A percentile compares a stretch with the other conserved stretches of the same genome.
Evolutionary conservation across 768 basidiomycete species (phyloP).

Genomic region (Mycena alexandri): DNA sequence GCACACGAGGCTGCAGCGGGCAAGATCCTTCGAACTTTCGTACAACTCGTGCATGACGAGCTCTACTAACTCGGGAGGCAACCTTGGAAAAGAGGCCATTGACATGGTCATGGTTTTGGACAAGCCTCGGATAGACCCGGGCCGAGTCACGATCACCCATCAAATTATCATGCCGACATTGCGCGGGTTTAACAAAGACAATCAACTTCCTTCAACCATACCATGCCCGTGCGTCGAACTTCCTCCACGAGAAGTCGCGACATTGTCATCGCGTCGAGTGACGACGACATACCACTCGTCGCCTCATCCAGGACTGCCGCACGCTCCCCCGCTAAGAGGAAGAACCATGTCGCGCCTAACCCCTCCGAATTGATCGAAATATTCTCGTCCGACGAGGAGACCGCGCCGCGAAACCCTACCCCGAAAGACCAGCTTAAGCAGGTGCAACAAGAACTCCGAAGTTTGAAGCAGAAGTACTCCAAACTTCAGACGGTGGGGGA

Average conservation of each 20-base stretch:
- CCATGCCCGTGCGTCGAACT: constrained; percentile 22
- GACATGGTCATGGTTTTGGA: no score
- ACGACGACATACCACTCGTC: constrained; percentile 21
- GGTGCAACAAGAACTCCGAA: constrained; percentile 57
- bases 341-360: constrained; percentile 31
- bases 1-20: no score
- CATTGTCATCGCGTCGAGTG: constrained; percentile 2
- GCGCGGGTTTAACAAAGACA: background rate
- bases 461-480: constrained; percentile 39
- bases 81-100: no score
- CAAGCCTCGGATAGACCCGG: no score
- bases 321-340: constrained; percentile 43
- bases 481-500: constrained; percentile 44
- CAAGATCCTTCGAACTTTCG: no score
- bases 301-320: constrained; percentile 18
- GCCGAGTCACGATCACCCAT: no score
- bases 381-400: constrained; percentile 66
- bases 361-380: constrained; percentile 64
- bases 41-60: no score
- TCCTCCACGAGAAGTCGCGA: constrained; percentile 12
- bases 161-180: background rate
- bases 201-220: background rate
- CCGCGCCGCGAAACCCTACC: constrained; percentile 37
- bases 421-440: constrained; percentile 55
- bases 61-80: no score